Evolutionary conservation across 2,329 filamentous ascomycete species (phyloP).

Genomic region (Gnomoniopsis smithogilvyi): DNA sequence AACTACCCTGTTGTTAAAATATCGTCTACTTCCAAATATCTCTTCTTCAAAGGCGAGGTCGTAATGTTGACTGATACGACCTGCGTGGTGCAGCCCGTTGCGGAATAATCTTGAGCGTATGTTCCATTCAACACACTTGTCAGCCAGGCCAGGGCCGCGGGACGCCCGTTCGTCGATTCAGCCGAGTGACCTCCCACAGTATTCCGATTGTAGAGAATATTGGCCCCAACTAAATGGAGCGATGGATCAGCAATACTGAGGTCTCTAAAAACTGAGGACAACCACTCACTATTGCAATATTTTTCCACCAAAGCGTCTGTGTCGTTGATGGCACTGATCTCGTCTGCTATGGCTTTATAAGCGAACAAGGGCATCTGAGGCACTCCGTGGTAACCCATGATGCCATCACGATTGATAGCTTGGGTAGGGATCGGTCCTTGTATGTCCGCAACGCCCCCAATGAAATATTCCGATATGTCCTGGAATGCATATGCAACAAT

Average conservation of each 20-base stretch:
- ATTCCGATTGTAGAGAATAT: constrained; percentile 43
- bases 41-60: background rate
- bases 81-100: constrained; percentile 1
- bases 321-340: constrained; percentile 38
- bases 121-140: constrained; percentile 3
- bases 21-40: too few species aligned
- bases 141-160: constrained; percentile 10
- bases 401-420: constrained; percentile 27
- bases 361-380: constrained; percentile 46
- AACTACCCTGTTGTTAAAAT: too few species aligned
- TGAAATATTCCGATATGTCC: constrained; percentile 29
- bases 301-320: constrained; percentile 39
- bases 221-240: constrained; percentile 28
- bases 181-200: constrained; percentile 37
- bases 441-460: constrained; percentile 21
- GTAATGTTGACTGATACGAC: constrained; percentile 10
- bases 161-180: constrained; percentile 19
- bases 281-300: constrained; percentile 33
- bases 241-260: background rate
- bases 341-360: constrained; percentile 47
- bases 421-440: constrained; percentile 21
- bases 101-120: constrained; percentile 6
- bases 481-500: constrained; percentile 19
- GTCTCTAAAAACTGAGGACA: too few species aligned
- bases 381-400: constrained; percentile 32